Evolutionary conservation across 148 eudicot species (phyloP).

Genomic region (Vaccinium macrocarpon): DNA sequence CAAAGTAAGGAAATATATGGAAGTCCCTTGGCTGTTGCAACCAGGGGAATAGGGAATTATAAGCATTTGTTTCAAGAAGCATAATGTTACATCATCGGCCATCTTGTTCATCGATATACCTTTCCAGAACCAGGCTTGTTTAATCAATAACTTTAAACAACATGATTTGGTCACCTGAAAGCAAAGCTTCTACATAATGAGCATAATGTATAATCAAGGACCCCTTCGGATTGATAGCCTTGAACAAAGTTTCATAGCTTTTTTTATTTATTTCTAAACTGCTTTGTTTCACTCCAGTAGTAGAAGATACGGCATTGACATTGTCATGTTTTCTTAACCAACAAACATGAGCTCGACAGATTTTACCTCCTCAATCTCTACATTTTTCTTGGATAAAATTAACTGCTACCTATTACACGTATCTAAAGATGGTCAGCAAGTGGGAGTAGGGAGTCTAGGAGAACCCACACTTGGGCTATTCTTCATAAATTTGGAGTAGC

Average conservation of each 20-base stretch:
- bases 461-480: constrained; percentile 47
- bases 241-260: constrained; percentile 49
- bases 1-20: background rate
- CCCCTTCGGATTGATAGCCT: constrained; percentile 52
- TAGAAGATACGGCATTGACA: constrained; percentile 24
- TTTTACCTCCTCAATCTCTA: constrained; percentile 44
- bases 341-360: constrained; percentile 25
- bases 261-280: constrained; percentile 30
- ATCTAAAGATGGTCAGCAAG: constrained; percentile 65
- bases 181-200: constrained; percentile 69
- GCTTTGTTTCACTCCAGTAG: constrained; percentile 31
- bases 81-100: constrained; percentile 46
- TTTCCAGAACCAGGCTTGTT: constrained; percentile 81
- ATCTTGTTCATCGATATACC: constrained; percentile 63
- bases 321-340: constrained; percentile 34
- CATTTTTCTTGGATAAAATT: constrained; percentile 27
- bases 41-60: constrained; percentile 70
- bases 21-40: constrained; percentile 66
- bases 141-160: constrained; percentile 66
- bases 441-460: constrained; percentile 61
- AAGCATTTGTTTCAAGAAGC: constrained; percentile 50
- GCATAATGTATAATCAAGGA: constrained; percentile 74
- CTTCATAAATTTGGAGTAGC: constrained; percentile 36
- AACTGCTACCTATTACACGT: constrained; percentile 37
- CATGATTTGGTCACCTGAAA: constrained; percentile 56